Base-by-base conservation (phyloP, 2,329 filamentous ascomycete genomes). In the Cladosporium sp. region DNA sequence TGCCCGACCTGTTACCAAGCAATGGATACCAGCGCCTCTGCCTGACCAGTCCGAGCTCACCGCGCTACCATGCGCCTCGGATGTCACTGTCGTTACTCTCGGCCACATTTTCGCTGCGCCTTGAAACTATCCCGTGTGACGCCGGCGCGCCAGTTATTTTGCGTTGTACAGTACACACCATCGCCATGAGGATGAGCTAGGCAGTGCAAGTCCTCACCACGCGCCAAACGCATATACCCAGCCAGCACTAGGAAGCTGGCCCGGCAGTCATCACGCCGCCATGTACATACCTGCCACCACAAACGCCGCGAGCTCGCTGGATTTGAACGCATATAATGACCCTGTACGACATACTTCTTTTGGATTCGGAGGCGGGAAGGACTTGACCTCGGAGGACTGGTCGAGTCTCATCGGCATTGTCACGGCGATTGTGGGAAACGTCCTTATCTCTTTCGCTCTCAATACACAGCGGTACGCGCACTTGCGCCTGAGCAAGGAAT, bases 401-500 rank as follows among this genome's bases (percentile, higher is more conserved):
- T 96, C 93, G 56, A 96, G 93, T 29, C 83, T 98, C 63, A 98
- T 99, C 75, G 95, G 95, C 72, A 97, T 99, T 74, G 80, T 94
- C 63, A 96, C 93, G 2, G 93, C 95, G 60, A 96, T 99, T 73
- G 85, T 90, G 61, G 95, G 95, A 65, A 99, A 99, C 74, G 83
- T 97, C 37, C 85, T 99, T 62, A 98, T 99, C 70, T 96, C 94
- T 0, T 88, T 99, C 69, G 95, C 95, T 14, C 86, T 99, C 67
- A 99, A 99, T 76, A 94, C 96, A 59, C 95, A 99, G 79, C 88
- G 95, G 70, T 98, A 98, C 77, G 94, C 95, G 37, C 95, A 99
- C 76, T 92, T 95, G 65, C 87, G 90, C 65, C 85, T 99, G 68
- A 88, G 92, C 68, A 85, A 89, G 71, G 88, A 93, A 76, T 87